These are phyloP conservation scores for Erodium maritimum DNA, from an alignment of 345 rosid species.

Conservation along the genomic window DNA sequence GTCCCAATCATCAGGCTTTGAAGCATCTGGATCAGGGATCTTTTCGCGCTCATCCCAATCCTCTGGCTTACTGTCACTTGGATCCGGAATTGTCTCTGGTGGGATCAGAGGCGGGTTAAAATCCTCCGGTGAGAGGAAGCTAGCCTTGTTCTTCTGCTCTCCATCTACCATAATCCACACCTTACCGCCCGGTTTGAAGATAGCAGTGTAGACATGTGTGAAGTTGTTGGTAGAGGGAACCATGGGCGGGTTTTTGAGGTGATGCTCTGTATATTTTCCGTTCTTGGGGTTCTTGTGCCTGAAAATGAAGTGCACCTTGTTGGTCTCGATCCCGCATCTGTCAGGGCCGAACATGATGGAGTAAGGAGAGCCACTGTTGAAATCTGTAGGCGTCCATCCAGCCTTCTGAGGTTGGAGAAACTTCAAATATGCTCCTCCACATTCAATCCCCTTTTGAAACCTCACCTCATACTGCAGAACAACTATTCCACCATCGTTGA, in stretches of 20 bases:
- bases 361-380: slow-evolving; percentile 36
- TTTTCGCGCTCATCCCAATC: slow-evolving; percentile 46
- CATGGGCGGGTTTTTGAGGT: slow-evolving; percentile 36
- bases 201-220: slow-evolving; percentile 47
- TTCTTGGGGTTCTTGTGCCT: slow-evolving; percentile 45
- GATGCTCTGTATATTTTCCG: slow-evolving; percentile 39
- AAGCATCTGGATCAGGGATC: slow-evolving; percentile 35
- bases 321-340: slow-evolving; percentile 38
- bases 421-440: slow-evolving; percentile 56
- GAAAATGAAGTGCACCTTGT: slow-evolving; percentile 52
- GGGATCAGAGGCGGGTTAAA: slow-evolving; percentile 46
- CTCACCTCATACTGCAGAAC: slow-evolving; percentile 46
- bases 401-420: slow-evolving; percentile 37
- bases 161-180: slow-evolving; percentile 37
- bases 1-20: slow-evolving; percentile 52
- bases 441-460: slow-evolving; percentile 42
- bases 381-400: slow-evolving; percentile 30
- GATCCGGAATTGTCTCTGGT: slow-evolving; percentile 32
- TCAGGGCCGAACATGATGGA: slow-evolving; percentile 61
- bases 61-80: slow-evolving; percentile 40
- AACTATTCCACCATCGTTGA: slow-evolving; percentile 21
- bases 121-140: slow-evolving; percentile 34
- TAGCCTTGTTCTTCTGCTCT: slow-evolving; percentile 34
- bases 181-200: slow-evolving; percentile 31
- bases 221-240: slow-evolving; percentile 33